Conservation (phyloP, 768 basidiomycete genomes). For the Pholiota conissans region DNA sequence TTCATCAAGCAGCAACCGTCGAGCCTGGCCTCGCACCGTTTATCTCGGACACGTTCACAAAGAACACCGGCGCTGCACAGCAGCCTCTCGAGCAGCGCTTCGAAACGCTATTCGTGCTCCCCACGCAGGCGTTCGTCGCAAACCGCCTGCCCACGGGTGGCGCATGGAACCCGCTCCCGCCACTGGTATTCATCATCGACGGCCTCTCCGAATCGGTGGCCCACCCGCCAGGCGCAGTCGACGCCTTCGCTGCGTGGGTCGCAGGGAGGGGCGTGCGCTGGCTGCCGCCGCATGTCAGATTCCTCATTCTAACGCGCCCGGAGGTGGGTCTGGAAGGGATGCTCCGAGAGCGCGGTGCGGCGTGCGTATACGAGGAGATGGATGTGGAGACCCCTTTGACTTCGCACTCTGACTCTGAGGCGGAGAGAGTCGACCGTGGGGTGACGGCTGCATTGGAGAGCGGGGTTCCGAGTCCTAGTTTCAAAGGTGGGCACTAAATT, state of each 20-base stretch:
- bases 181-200: conserved; percentile 23
- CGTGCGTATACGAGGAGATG: not conserved
- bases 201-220: too few relatives aligned
- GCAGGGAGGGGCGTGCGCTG: conserved; percentile 12
- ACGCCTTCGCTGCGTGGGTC: conserved; percentile 15
- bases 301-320: conserved; percentile 17
- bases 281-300: conserved; percentile 23
- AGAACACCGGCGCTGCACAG: not conserved
- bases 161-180: conserved; percentile 20
- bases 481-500: not conserved
- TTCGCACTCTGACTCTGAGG: too few relatives aligned
- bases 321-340: conserved; percentile 9
- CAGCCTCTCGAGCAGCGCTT: conserved; percentile 14
- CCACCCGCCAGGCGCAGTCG: conserved; percentile 16
- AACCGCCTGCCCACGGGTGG: not conserved
- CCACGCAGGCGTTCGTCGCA: conserved; percentile 12
- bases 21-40: conserved; percentile 12
- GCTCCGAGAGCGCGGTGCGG: not conserved
- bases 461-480: not conserved
- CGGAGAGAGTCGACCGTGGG: not conserved
- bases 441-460: not conserved
- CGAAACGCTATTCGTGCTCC: conserved; percentile 15
- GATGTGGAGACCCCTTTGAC: too few relatives aligned
- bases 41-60: conserved; percentile 7
- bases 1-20: conserved; percentile 17